A percentile compares a stretch with the other conserved stretches of the same genome.
Evolutionary conservation across 306 rosid genomes (phyloP).

Genomic region (Vigna trinervia): DNA sequence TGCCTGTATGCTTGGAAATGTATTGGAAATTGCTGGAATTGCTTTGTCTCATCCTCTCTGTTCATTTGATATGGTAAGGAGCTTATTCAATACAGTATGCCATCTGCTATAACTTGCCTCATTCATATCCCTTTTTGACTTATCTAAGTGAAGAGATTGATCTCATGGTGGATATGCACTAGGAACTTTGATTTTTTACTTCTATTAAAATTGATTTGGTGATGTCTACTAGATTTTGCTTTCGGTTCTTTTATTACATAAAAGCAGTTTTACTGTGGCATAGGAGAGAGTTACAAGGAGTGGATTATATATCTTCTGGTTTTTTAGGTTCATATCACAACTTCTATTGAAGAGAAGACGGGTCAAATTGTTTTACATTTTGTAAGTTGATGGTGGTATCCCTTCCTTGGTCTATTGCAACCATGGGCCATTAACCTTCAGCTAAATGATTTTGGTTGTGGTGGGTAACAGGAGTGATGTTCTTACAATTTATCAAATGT

Average conservation of each 20-base stretch:
- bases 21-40: conserved; percentile 19
- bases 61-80: conserved; percentile 26
- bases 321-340: not conserved
- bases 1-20: conserved; percentile 15
- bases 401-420: not conserved
- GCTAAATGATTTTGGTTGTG: not conserved
- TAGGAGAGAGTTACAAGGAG: not conserved
- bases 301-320: not conserved
- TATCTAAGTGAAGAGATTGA: not conserved
- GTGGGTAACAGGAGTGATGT: too few relatives aligned
- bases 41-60: conserved; percentile 14
- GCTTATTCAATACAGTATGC: not conserved
- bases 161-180: conserved; percentile 5
- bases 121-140: not conserved
- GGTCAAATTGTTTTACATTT: not conserved
- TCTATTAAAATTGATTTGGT: not conserved
- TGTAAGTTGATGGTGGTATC: not conserved
- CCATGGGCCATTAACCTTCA: conserved; percentile 3
- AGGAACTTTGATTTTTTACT: conserved; percentile 2
- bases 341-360: not conserved
- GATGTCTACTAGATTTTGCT: not conserved
- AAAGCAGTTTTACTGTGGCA: not conserved
- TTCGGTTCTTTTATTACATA: not conserved
- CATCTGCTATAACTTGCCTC: conserved; percentile 1
- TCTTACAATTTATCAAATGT: not conserved